phyloP scores from a whole-genome alignment of 2,329 filamentous ascomycete genomes.

The Fusarium drepaniforme region DNA sequence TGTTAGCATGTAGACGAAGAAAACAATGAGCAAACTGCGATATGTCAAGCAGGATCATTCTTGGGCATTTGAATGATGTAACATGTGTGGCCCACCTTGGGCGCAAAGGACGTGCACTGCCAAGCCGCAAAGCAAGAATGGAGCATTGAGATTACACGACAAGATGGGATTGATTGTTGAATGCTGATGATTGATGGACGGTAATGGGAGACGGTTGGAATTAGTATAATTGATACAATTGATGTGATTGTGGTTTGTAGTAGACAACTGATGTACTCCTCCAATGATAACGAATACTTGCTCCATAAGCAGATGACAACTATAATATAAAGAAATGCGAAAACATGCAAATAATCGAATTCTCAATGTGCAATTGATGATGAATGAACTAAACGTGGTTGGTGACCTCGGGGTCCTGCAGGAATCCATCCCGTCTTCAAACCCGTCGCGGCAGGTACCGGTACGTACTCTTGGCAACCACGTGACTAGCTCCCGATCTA shows the following conservation, averaged over 20 bases:
- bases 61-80: constrained; percentile 3
- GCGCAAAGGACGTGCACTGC: constrained; percentile 3
- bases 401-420: not conserved
- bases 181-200: not conserved
- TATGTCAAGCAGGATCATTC: not conserved
- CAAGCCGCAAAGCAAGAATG: not conserved
- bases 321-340: not conserved
- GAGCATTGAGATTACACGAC: not conserved
- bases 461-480: constrained; percentile 21
- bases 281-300: not conserved
- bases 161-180: not conserved
- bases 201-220: not conserved
- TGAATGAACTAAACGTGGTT: not conserved
- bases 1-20: not conserved
- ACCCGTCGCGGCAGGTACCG: not conserved
- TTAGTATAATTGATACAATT: not conserved
- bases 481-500: constrained; percentile 41
- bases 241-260: not conserved
- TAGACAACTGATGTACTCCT: not conserved
- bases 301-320: not conserved
- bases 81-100: constrained; percentile 2
- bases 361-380: not conserved
- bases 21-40: not conserved
- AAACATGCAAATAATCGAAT: not conserved
- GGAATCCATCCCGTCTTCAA: not conserved